These are phyloP conservation scores for Aspergillus tamarii DNA, from an alignment of 2,329 filamentous ascomycete genomes.

Conservation along the genomic window DNA sequence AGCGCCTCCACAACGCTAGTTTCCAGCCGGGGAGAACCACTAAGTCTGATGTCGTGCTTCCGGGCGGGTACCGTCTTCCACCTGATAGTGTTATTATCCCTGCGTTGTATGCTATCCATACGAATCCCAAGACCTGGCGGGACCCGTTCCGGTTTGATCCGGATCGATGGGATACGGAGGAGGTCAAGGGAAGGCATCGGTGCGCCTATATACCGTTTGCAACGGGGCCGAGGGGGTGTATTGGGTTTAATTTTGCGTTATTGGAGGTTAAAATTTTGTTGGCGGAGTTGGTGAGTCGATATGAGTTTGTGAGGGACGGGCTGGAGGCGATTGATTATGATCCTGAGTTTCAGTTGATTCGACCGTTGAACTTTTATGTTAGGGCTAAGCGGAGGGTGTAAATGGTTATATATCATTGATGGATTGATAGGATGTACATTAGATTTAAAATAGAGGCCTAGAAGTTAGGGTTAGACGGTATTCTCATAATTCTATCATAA, in stretches of 20 bases:
- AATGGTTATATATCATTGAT: no score
- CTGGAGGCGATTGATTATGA: constrained; percentile 41
- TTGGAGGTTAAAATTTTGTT: constrained; percentile 61
- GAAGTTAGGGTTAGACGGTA: no score
- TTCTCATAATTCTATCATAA: no score
- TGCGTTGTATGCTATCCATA: constrained; percentile 51
- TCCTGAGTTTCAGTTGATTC: constrained; percentile 24
- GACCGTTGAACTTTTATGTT: constrained; percentile 26
- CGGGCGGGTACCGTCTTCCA: constrained; percentile 62
- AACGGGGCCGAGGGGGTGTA: constrained; percentile 58
- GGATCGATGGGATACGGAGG: constrained; percentile 61
- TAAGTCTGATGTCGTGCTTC: constrained; percentile 59
- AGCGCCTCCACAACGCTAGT: constrained; percentile 63
- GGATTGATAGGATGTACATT: no score
- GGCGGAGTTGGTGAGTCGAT: constrained; percentile 60
- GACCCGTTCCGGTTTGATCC: constrained; percentile 63
- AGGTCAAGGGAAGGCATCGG: constrained; percentile 54
- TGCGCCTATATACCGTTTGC: constrained; percentile 62
- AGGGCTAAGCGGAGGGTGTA: constrained; percentile 35
- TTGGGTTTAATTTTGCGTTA: constrained; percentile 66
- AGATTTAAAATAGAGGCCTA: no score
- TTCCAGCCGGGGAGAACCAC: constrained; percentile 64
- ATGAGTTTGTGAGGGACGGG: constrained; percentile 55
- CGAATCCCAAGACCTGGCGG: constrained; percentile 61
- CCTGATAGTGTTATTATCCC: constrained; percentile 58